Conservation (phyloP, 495 filamentous ascomycete genomes). For the Aspergillus indologenus region DNA sequence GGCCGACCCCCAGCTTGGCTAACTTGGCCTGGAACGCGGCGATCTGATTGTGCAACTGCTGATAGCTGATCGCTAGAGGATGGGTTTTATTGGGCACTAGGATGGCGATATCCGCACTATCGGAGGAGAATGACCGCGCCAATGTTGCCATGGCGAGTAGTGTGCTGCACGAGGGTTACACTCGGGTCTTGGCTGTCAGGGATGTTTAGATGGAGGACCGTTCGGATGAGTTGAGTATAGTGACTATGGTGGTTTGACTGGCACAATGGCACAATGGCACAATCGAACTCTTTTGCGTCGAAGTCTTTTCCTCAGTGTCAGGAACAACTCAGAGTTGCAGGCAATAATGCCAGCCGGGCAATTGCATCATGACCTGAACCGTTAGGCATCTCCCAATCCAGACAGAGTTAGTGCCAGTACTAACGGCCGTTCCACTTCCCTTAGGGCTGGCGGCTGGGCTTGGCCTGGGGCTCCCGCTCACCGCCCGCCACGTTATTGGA, state of each 20-base stretch:
- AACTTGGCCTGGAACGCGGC: slow-evolving; percentile 67
- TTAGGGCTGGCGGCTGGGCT: too few species aligned
- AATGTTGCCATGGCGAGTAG: slow-evolving; percentile 43
- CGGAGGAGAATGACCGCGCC: slow-evolving; percentile 39
- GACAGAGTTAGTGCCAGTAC: not conserved
- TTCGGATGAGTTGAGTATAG: not conserved
- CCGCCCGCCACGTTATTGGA: too few species aligned
- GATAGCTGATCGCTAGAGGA: slow-evolving; percentile 61
- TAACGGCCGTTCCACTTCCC: not conserved
- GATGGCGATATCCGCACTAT: slow-evolving; percentile 51
- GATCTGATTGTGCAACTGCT: slow-evolving; percentile 58
- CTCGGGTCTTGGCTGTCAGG: slow-evolving; percentile 14
- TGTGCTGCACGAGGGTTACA: slow-evolving; percentile 6
- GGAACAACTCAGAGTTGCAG: too few species aligned
- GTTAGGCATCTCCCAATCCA: too few species aligned
- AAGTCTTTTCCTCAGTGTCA: too few species aligned
- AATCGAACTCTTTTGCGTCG: too few species aligned
- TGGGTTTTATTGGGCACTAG: slow-evolving; percentile 61
- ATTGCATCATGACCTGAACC: not conserved
- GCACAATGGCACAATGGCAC: too few species aligned
- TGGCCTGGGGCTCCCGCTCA: slow-evolving; percentile 4
- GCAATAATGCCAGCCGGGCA: too few species aligned
- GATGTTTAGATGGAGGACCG: not conserved
- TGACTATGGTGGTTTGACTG: not conserved
- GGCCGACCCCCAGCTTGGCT: slow-evolving; percentile 63